Evolutionary conservation across 2,329 filamentous ascomycete genomes (phyloP).

Genomic region (Ophiosphaerella herpotricha): DNA sequence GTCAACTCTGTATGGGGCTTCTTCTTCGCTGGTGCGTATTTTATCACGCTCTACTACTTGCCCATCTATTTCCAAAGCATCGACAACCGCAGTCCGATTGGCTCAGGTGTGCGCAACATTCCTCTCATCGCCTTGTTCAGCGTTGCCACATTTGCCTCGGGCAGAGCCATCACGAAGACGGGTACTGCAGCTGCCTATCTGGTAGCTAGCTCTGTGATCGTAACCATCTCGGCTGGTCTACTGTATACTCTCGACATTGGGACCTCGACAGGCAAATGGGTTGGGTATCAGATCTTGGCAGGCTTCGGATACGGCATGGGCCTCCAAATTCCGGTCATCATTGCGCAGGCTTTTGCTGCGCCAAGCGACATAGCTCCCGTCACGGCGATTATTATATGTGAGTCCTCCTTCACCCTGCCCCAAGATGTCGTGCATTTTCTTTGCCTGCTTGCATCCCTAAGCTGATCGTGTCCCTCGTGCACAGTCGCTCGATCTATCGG

Average conservation of each 20-base stretch:
- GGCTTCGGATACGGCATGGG: conserved; percentile 46
- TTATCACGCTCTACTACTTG: conserved; percentile 51
- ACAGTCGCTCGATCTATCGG: conserved; percentile 47
- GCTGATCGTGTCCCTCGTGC: conserved; percentile 3
- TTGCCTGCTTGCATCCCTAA: conserved; percentile 1
- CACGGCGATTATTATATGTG: conserved; percentile 42
- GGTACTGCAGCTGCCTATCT: conserved; percentile 45
- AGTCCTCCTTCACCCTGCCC: conserved; percentile 1
- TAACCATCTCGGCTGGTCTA: conserved; percentile 47
- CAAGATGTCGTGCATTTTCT: conserved; percentile 4
- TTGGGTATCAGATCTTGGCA: conserved; percentile 53
- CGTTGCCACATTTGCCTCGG: conserved; percentile 42
- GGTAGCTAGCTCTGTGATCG: conserved; percentile 34
- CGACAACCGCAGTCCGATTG: conserved; percentile 36
- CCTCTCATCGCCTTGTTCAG: conserved; percentile 43
- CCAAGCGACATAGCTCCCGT: conserved; percentile 42
- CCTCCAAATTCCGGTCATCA: conserved; percentile 35
- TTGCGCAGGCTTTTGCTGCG: conserved; percentile 42
- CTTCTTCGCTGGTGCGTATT: conserved; percentile 43
- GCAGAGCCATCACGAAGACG: conserved; percentile 29
- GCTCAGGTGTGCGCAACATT: conserved; percentile 50
- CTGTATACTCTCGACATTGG: conserved; percentile 48
- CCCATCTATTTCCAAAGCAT: conserved; percentile 57
- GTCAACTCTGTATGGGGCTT: conserved; percentile 42
- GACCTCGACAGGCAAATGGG: conserved; percentile 47